These are phyloP conservation scores for Venustampulla echinocandica DNA, from an alignment of 495 filamentous ascomycete species.

Conservation along the genomic window DNA sequence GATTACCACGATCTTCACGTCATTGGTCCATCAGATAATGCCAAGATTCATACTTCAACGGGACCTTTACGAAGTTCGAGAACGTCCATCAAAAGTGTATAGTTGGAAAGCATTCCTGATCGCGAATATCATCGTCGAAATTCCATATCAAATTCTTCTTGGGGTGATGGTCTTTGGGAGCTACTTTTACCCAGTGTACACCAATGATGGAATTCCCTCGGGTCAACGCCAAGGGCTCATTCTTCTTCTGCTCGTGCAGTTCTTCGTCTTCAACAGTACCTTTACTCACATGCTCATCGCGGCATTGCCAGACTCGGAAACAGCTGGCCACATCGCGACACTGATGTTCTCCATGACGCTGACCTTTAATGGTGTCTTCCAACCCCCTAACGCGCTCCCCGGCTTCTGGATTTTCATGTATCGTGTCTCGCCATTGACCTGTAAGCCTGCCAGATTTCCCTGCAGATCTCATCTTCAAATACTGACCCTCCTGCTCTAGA, in stretches of 20 bases:
- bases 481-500: constrained; percentile 16
- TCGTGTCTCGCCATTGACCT: constrained; percentile 63
- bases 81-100: constrained; percentile 61
- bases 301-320: constrained; percentile 43
- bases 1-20: constrained; percentile 30
- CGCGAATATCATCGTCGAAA: constrained; percentile 60
- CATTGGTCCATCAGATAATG: constrained; percentile 41
- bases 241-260: constrained; percentile 48
- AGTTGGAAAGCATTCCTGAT: constrained; percentile 65
- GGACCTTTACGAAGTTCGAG: constrained; percentile 60
- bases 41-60: constrained; percentile 58
- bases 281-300: constrained; percentile 52
- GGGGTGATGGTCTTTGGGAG: constrained; percentile 50
- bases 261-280: constrained; percentile 62
- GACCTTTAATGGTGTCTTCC: constrained; percentile 63
- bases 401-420: constrained; percentile 86
- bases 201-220: constrained; percentile 31
- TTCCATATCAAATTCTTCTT: constrained; percentile 58
- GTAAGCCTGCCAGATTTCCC: too few species aligned
- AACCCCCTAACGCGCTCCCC: constrained; percentile 50
- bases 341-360: constrained; percentile 53
- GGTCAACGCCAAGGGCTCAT: constrained; percentile 37
- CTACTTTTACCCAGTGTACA: constrained; percentile 51
- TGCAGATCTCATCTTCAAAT: not conserved
- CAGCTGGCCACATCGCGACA: constrained; percentile 47